These are phyloP conservation scores for Spergularia marina DNA, from an alignment of 148 eudicot species.

Conservation along the genomic window DNA sequence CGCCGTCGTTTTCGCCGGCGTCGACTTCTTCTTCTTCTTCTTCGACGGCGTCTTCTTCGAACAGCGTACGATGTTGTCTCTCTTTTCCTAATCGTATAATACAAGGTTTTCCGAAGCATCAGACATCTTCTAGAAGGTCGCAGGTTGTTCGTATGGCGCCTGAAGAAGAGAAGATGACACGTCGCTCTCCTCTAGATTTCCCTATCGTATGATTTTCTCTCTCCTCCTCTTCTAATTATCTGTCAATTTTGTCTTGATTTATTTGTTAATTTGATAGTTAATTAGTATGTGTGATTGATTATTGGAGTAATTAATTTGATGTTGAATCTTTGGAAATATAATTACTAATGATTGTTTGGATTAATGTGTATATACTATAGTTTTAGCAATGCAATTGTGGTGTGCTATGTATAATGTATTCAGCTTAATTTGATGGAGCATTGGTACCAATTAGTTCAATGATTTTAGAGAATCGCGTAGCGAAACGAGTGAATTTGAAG, in stretches of 20 bases:
- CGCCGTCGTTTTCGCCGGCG: conserved; percentile 2
- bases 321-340: neutral
- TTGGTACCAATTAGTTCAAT: too few relatives aligned
- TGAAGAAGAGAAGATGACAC: conserved; percentile 79
- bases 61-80: conserved; percentile 10
- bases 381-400: too few relatives aligned
- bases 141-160: conserved; percentile 76
- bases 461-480: too few relatives aligned
- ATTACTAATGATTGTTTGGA: neutral
- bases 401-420: too few relatives aligned
- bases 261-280: neutral
- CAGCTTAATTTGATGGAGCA: too few relatives aligned
- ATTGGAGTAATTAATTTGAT: neutral
- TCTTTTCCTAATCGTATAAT: neutral
- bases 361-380: too few relatives aligned
- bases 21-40: conserved; percentile 9
- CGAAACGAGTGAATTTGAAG: too few relatives aligned
- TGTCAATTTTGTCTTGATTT: neutral
- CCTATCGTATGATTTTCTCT: conserved; percentile 55
- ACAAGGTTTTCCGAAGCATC: neutral
- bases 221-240: neutral
- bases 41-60: neutral
- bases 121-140: conserved; percentile 14
- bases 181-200: conserved; percentile 90
- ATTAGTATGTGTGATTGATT: neutral